Percentiles rank a stretch among this genome's conserved stretches.
phyloP scores from a whole-genome alignment of 257 asterid genomes.

The Ilex asprella region DNA sequence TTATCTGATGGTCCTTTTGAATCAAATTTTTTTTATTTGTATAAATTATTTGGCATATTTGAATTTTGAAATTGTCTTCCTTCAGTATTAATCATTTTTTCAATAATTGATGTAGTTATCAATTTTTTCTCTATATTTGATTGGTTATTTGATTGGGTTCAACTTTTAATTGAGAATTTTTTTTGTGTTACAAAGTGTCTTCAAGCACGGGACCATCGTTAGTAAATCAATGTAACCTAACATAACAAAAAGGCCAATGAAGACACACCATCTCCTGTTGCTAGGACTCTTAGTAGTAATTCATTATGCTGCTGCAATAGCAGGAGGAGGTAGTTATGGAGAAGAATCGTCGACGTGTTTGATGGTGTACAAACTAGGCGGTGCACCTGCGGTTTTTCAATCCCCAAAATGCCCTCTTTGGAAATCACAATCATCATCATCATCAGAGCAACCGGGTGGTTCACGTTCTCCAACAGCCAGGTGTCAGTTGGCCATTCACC shows the following conservation, averaged over 20 bases:
- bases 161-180: too few species aligned
- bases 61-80: too few species aligned
- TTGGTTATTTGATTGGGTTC: too few species aligned
- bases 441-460: slow-evolving; percentile 15
- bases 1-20: too few species aligned
- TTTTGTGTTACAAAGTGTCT: too few species aligned
- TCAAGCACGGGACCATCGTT: too few species aligned
- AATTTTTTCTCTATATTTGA: too few species aligned
- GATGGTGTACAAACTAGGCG: slow-evolving; percentile 29
- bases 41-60: too few species aligned
- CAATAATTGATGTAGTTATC: too few species aligned
- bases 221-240: too few species aligned
- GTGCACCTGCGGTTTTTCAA: slow-evolving; percentile 84
- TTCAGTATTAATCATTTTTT: too few species aligned
- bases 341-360: slow-evolving; percentile 83
- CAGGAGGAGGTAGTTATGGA: slow-evolving; percentile 7
- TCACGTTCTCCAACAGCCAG: slow-evolving; percentile 24
- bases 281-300: slow-evolving; percentile 26
- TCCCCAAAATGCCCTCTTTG: slow-evolving; percentile 98
- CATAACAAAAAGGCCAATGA: neutral
- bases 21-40: too few species aligned
- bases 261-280: neutral
- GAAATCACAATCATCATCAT: slow-evolving; percentile 41
- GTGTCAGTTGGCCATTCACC: slow-evolving; percentile 73
- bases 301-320: slow-evolving; percentile 3